phyloP scores from a whole-genome alignment of 2,329 filamentous ascomycete genomes.

The Cercospora citrullina region DNA sequence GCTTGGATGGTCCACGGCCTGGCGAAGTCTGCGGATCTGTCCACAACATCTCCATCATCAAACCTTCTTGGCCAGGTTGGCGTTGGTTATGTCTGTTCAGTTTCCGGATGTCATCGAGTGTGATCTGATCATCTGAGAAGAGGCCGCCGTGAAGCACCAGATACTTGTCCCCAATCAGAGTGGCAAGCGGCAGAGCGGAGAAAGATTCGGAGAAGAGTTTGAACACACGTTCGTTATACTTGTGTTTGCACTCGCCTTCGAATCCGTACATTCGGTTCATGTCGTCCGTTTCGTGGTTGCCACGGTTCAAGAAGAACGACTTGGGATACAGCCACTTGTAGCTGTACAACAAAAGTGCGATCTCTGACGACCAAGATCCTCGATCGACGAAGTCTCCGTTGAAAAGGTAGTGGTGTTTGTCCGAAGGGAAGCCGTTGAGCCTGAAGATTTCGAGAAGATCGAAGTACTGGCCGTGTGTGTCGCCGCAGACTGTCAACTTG shows the following conservation, averaged over 20 bases:
- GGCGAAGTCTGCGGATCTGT: conserved; percentile 87
- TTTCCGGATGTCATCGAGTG: conserved; percentile 90
- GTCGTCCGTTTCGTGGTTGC: conserved; percentile 89
- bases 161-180: conserved; percentile 85
- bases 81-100: conserved; percentile 86
- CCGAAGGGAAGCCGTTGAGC: conserved; percentile 79
- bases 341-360: conserved; percentile 87
- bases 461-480: conserved; percentile 98
- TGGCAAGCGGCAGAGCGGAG: conserved; percentile 88
- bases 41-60: conserved; percentile 99
- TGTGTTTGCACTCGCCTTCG: conserved; percentile 96
- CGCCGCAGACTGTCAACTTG: conserved; percentile 89
- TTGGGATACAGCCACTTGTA: conserved; percentile 91
- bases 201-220: conserved; percentile 98
- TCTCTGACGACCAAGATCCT: conserved; percentile 97
- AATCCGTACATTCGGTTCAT: conserved; percentile 99
- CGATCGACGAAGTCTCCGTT: conserved; percentile 98
- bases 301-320: conserved; percentile 91
- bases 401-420: conserved; percentile 92
- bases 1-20: conserved; percentile 90
- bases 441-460: conserved; percentile 96
- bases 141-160: conserved; percentile 91
- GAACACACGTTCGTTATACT: conserved; percentile 95
- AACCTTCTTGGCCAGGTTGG: conserved; percentile 85
- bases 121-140: conserved; percentile 92